phyloP scores from a whole-genome alignment of 495 filamentous ascomycete genomes.

The Neurospora tetrasperma region DNA sequence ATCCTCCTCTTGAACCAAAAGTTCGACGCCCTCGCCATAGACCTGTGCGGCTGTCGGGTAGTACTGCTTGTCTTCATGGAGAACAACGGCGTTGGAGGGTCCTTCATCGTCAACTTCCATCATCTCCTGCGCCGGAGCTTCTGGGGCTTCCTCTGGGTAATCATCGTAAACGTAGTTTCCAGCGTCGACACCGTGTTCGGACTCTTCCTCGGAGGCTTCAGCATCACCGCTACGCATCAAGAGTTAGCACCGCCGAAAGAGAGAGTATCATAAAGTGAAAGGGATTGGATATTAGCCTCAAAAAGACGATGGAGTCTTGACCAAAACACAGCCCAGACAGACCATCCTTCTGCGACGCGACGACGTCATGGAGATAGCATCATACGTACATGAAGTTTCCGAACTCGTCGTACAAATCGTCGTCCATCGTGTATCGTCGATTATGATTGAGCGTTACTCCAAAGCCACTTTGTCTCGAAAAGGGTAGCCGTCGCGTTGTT shows the following conservation, averaged over 20 bases:
- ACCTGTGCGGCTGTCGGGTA: conserved; percentile 94
- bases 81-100: conserved; percentile 91
- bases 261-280: not conserved
- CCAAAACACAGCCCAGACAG: not conserved
- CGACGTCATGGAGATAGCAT: not conserved
- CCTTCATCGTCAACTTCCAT: conserved; percentile 94
- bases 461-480: not conserved
- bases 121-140: conserved; percentile 62
- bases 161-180: conserved; percentile 78
- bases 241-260: conserved; percentile 2
- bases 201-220: conserved; percentile 80
- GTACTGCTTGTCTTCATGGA: conserved; percentile 99
- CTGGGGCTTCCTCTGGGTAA: conserved; percentile 51
- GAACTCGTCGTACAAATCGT: conserved; percentile 29
- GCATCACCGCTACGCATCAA: conserved; percentile 52
- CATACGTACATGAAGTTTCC: conserved; percentile 27
- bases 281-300: not conserved
- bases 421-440: conserved; percentile 21
- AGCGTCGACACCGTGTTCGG: conserved; percentile 57
- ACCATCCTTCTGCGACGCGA: not conserved
- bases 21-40: conserved; percentile 89
- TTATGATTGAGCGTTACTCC: not conserved
- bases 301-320: not conserved
- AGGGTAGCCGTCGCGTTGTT: not conserved
- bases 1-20: conserved; percentile 94